phyloP scores from a whole-genome alignment of 768 basidiomycete species.

The Dentipellis sp. region DNA sequence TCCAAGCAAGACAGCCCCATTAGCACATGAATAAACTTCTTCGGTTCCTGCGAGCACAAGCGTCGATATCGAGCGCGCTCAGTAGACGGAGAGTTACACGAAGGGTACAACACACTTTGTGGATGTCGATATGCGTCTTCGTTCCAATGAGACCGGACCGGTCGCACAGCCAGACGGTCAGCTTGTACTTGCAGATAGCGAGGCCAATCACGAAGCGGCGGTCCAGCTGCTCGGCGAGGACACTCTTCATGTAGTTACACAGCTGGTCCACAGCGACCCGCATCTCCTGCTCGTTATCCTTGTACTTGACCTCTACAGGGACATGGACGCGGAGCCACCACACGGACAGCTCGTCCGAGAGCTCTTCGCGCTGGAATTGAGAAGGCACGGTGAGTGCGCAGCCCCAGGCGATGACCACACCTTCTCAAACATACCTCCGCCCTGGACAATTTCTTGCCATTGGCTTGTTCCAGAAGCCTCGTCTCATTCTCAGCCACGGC shows the following conservation, averaged over 20 bases:
- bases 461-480: neutral
- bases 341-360: neutral
- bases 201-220: neutral
- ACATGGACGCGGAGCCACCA: neutral
- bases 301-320: neutral
- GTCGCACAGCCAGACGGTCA: neutral
- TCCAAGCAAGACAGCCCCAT: neutral
- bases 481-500: neutral
- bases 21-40: neutral
- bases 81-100: neutral
- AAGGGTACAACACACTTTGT: neutral
- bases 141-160: neutral
- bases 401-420: neutral
- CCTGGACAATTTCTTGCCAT: neutral
- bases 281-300: neutral
- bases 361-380: neutral
- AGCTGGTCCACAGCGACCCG: neutral
- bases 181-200: neutral
- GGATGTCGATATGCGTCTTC: neutral
- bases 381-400: neutral
- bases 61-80: neutral
- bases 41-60: neutral
- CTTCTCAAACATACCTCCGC: neutral
- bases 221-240: neutral
- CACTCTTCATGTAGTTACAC: neutral